Conservation (phyloP, 2,329 filamentous ascomycete genomes). For the Fusarium sp. region DNA sequence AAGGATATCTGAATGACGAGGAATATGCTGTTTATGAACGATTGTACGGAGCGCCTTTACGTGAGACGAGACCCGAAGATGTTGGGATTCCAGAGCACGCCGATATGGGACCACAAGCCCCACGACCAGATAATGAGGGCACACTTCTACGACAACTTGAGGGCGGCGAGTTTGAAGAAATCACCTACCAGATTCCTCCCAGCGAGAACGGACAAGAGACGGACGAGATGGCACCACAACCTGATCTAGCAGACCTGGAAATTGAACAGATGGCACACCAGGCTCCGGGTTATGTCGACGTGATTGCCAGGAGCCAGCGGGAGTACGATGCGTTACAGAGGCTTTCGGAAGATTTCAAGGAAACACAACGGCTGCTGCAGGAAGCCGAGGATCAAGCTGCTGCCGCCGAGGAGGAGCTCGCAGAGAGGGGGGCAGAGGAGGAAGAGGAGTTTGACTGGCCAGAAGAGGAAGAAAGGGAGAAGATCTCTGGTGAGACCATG, state of each 20-base stretch:
- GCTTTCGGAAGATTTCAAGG: constrained; percentile 67
- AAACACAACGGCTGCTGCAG: constrained; percentile 50
- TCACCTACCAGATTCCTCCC: constrained; percentile 57
- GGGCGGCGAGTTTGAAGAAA: constrained; percentile 68
- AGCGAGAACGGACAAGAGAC: constrained; percentile 36
- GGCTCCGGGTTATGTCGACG: constrained; percentile 54
- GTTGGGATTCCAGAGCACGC: constrained; percentile 58
- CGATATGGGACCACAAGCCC: constrained; percentile 45
- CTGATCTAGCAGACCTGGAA: constrained; percentile 21
- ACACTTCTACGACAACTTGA: constrained; percentile 64
- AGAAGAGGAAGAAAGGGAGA: constrained; percentile 50
- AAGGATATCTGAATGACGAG: constrained; percentile 71
- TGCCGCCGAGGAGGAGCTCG: constrained; percentile 50
- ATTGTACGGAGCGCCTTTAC: constrained; percentile 79
- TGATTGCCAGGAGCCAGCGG: constrained; percentile 62
- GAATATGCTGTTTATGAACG: constrained; percentile 81
- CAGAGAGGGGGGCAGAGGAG: constrained; percentile 43
- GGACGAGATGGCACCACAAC: constrained; percentile 8
- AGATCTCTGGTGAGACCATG: constrained; percentile 46
- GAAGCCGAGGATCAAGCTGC: constrained; percentile 42
- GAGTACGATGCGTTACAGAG: constrained; percentile 64
- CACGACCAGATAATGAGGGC: constrained; percentile 48
- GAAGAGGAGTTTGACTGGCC: constrained; percentile 43
- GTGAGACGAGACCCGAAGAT: constrained; percentile 68
- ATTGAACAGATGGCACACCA: constrained; percentile 43